These are phyloP conservation scores for Flaveria brownii DNA, from an alignment of 129 eudicot species.

Conservation along the genomic window DNA sequence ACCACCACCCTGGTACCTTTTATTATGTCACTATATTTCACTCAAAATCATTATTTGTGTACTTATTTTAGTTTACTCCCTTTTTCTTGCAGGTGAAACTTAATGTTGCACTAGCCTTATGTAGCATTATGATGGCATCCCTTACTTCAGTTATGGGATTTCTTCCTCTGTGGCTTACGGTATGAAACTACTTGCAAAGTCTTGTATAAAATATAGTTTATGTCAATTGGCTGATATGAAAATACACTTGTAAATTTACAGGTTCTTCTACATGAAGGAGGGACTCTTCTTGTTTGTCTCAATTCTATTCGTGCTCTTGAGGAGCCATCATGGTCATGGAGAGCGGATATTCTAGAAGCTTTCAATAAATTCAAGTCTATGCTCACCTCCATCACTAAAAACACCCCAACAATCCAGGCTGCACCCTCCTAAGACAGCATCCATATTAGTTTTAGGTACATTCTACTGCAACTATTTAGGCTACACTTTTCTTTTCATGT, in stretches of 20 bases:
- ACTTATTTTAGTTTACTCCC: slow-evolving; percentile 6
- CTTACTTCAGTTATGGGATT: slow-evolving; percentile 93
- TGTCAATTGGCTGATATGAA: slow-evolving; percentile 2
- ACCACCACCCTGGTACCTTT: slow-evolving; percentile 73
- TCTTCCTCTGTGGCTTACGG: slow-evolving; percentile 98
- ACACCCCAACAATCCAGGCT: slow-evolving; percentile 46
- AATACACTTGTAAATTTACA: slow-evolving; percentile 23
- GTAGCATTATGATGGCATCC: slow-evolving; percentile 88
- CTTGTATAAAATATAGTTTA: not conserved
- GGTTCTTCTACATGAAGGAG: slow-evolving; percentile 98
- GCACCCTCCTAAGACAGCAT: slow-evolving; percentile 49
- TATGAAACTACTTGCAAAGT: slow-evolving; percentile 34
- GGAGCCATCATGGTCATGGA: slow-evolving; percentile 90
- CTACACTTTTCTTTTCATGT: slow-evolving; percentile 23
- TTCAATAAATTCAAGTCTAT: slow-evolving; percentile 40
- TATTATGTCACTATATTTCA: not conserved
- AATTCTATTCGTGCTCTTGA: slow-evolving; percentile 88
- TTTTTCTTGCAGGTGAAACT: slow-evolving; percentile 64
- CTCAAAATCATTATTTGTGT: not conserved
- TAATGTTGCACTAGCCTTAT: slow-evolving; percentile 88
- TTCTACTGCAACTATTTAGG: slow-evolving; percentile 22
- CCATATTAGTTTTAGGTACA: slow-evolving; percentile 29
- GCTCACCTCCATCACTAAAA: slow-evolving; percentile 34
- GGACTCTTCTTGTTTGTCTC: slow-evolving; percentile 90
- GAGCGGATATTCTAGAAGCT: slow-evolving; percentile 49